Conservation (phyloP, 2,329 filamentous ascomycete genomes). For the Fusarium oligoseptatum region DNA sequence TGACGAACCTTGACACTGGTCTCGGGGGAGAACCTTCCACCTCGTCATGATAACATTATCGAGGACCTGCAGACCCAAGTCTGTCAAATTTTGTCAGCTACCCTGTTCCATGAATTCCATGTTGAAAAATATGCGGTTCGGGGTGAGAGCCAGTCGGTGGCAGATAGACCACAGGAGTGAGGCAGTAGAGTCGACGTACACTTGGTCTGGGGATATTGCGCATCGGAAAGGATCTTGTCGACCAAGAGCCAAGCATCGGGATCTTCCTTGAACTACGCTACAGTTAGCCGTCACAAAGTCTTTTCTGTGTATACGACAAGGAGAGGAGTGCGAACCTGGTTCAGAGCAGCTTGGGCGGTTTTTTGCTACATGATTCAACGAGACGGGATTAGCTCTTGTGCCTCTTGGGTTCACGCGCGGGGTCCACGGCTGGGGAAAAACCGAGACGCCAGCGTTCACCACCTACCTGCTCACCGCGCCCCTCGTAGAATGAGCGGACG, state of each 20-base stretch:
- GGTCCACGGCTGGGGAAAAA: slow-evolving; percentile 40
- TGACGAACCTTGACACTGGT: slow-evolving; percentile 86
- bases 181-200: slow-evolving; percentile 69
- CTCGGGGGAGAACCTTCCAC: slow-evolving; percentile 97
- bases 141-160: neutral
- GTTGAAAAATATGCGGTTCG: neutral
- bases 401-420: slow-evolving; percentile 32
- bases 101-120: slow-evolving; percentile 14
- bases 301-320: neutral
- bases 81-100: slow-evolving; percentile 60
- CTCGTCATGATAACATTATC: slow-evolving; percentile 99
- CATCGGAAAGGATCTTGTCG: slow-evolving; percentile 94
- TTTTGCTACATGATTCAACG: slow-evolving; percentile 80
- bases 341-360: slow-evolving; percentile 90
- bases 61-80: slow-evolving; percentile 94
- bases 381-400: slow-evolving; percentile 35
- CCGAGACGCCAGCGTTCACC: slow-evolving; percentile 16
- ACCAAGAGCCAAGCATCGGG: slow-evolving; percentile 98
- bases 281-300: slow-evolving; percentile 30
- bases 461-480: slow-evolving; percentile 89
- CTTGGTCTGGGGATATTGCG: slow-evolving; percentile 95
- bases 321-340: slow-evolving; percentile 76
- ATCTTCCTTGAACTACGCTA: slow-evolving; percentile 92
- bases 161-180: slow-evolving; percentile 11
- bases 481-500: slow-evolving; percentile 97